Conservation (phyloP, 2,329 filamentous ascomycete genomes). For the Fusarium tuaranense region DNA sequence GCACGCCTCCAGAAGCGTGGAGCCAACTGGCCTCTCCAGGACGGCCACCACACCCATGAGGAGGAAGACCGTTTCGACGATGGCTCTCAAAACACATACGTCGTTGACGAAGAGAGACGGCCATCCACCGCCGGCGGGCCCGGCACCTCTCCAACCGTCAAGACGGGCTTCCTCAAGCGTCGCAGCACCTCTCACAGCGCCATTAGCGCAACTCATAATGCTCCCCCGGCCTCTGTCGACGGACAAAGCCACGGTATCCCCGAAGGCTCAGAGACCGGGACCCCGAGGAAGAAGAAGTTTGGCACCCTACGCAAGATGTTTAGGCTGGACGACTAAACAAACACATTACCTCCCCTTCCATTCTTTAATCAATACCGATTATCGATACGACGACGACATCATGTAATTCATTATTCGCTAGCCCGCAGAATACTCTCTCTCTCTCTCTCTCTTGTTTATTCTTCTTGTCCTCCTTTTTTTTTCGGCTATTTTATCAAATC, state of each 20-base stretch:
- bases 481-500: not conserved
- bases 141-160: conserved; percentile 46
- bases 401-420: not conserved
- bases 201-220: conserved; percentile 30
- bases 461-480: not conserved
- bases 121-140: conserved; percentile 51
- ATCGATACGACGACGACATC: not conserved
- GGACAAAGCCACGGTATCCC: conserved; percentile 6
- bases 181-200: conserved; percentile 53
- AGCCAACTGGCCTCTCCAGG: conserved; percentile 51
- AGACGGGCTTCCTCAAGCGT: conserved; percentile 50
- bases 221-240: conserved; percentile 15
- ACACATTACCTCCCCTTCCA: not conserved
- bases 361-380: not conserved
- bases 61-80: conserved; percentile 43
- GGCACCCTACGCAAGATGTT: conserved; percentile 74
- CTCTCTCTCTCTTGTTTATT: conserved; percentile 10
- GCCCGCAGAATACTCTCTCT: conserved; percentile 18
- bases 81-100: conserved; percentile 41
- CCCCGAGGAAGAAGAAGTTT: conserved; percentile 74
- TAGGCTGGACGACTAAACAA: conserved; percentile 59
- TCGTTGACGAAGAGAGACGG: conserved; percentile 43
- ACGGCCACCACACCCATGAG: conserved; percentile 48
- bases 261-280: conserved; percentile 24
- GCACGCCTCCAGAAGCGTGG: conserved; percentile 45